Evolutionary conservation across 352 stramenopile genomes (phyloP), one percentile per base, ranked within the genome.

Genomic region (Paralagenidium karlingii): DNA sequence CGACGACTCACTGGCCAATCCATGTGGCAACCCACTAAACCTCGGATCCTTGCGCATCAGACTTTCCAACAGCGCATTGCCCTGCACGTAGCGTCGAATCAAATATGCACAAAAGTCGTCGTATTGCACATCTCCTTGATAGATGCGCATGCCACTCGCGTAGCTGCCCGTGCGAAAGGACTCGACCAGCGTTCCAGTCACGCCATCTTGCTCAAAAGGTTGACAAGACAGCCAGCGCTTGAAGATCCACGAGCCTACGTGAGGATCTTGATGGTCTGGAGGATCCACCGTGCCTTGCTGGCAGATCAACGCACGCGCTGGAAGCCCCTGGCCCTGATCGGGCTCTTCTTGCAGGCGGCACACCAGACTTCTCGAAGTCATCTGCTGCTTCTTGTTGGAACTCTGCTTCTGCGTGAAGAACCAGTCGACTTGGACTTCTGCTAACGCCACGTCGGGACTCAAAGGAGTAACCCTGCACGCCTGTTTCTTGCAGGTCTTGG

Each of bases 71-170:
- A 90, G 55, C 41, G 68, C 62, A 45, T 90, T 90, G 8, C 68
- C 84, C 57, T 90, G 73, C 28, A 74, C 73, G 40, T 90, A 90
- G 26, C 77, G 70, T 38, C 77, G 70, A 55, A 90, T 90, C 38
- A 90, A 43, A 55, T 90, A 74, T 51, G 87, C 77, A 49, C 77
- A 90, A 47, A 90, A 90, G 52, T 74, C 87, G 56, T 90, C 77
- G 62, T 90, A 90, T 52, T 70, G 84, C 49, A 87, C 87, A 60
- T 86, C 74, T 33, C 85, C 77, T 55, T 86, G 86, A 68, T 90
- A 90, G 51, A 90, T 85, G 44, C 77, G 70, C 18, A 69, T 51
- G 3, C 77, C 77, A 1, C 73, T 87, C 6, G 77, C 77, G 47
- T 90, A 90, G 55, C 73, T 87, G 33, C 73, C 77, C 11, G 73